Evolutionary conservation across 2,329 filamentous ascomycete genomes (phyloP), one percentile per base, ranked within the genome.

Genomic region (Epichloe amarillans): DNA sequence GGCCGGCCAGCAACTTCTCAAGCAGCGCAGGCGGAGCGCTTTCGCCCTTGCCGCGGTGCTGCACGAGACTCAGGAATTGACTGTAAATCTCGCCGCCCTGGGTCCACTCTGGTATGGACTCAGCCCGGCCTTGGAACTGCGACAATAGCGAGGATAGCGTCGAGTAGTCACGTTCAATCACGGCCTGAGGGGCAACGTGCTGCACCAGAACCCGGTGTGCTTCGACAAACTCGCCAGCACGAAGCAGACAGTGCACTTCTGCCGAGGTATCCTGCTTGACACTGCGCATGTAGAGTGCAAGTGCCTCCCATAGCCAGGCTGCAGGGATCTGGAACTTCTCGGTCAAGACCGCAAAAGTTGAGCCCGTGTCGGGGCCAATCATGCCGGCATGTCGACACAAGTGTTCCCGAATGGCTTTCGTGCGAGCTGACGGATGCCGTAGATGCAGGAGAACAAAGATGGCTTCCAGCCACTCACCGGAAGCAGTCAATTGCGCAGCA

Each of bases 251-350:
- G 50, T 84, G 76, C 10, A 91, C 86, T 65, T 95, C 88, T 5
- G 74, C 72, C 44, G 74, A 76, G 11, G 84, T 75, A 62, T 90
- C 81, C 55, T 82, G 80, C 60, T 77, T 80, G 45, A 82, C 80
- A 52, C 83, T 82, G 54, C 86, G 84, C 67, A 88, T 89, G 66
- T 85, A 84, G 14, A 91, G 74, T 12, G 90, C 90, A 62, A 90
- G 87, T 17, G 93, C 88, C 53, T 88, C 80, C 81, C 87, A 95
- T 47, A 97, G 75, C 89, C 91, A 95, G 3, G 76, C 66, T 1
- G 75, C 67, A 0, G 91, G 88, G 41, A 97, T 79, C 55, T 80
- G 77, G 49, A 90, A 78, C 35, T 79, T 80, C 43, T 76, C 70
- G 0, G 77, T 77, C 21, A 93, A 71, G 14, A 76, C 74, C 11